Evolutionary conservation across 352 stramenopile species (phyloP).

Genomic region (Globisporangium nagaii): DNA sequence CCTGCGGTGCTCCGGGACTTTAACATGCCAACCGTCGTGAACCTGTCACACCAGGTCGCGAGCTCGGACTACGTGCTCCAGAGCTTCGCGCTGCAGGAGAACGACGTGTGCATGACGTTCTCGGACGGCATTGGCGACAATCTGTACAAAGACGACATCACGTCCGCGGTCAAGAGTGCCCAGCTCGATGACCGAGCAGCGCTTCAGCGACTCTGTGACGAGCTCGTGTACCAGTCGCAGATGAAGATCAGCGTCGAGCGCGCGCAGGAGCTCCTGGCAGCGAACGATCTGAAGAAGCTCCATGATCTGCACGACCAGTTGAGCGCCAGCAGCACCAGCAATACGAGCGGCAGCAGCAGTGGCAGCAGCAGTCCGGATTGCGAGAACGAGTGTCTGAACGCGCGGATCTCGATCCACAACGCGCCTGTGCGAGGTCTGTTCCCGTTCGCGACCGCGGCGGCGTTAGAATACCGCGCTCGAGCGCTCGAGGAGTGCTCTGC

Average conservation of each 20-base stretch:
- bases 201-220: slow-evolving; percentile 47
- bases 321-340: too few relatives aligned
- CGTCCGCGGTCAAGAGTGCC: slow-evolving; percentile 10
- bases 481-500: slow-evolving; percentile 31
- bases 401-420: background rate
- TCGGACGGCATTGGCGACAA: slow-evolving; percentile 78
- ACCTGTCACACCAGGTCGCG: slow-evolving; percentile 40
- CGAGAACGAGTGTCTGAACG: background rate
- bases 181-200: background rate
- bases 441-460: slow-evolving; percentile 62
- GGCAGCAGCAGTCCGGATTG: background rate
- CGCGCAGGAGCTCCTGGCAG: slow-evolving; percentile 11
- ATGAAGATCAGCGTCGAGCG: slow-evolving; percentile 11
- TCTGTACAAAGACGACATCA: slow-evolving; percentile 73
- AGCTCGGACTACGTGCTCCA: slow-evolving; percentile 64
- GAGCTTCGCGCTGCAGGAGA: slow-evolving; percentile 42
- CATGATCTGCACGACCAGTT: background rate
- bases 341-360: background rate
- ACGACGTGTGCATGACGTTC: slow-evolving; percentile 67
- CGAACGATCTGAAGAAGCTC: slow-evolving; percentile 3
- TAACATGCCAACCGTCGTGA: slow-evolving; percentile 76
- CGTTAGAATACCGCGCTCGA: slow-evolving; percentile 52
- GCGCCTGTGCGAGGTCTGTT: slow-evolving; percentile 22
- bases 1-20: slow-evolving; percentile 67
- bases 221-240: slow-evolving; percentile 42